Percentiles rank a stretch among this genome's conserved stretches.
phyloP scores from a whole-genome alignment of 2,329 filamentous ascomycete genomes.

The Ascochyta pisi region DNA sequence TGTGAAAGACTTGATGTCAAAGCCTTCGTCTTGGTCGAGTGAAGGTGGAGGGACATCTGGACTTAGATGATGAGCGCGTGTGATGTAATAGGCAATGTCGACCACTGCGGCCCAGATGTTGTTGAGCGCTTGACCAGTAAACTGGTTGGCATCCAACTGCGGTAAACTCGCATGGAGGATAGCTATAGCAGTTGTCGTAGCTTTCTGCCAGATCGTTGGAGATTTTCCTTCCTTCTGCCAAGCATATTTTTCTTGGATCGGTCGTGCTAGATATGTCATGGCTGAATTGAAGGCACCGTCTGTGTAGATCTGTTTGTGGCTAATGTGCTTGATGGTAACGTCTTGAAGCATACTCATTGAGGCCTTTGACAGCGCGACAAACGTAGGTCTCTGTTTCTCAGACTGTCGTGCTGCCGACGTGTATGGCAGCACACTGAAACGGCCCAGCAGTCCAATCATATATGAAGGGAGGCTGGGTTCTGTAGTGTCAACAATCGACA shows the following conservation, averaged over 20 bases:
- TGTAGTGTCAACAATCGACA: slow-evolving; percentile 73
- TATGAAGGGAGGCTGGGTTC: slow-evolving; percentile 68
- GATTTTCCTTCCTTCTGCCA: slow-evolving; percentile 76
- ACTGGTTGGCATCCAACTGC: slow-evolving; percentile 34
- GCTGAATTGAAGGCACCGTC: slow-evolving; percentile 71
- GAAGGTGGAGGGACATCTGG: slow-evolving; percentile 39
- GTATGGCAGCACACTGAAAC: slow-evolving; percentile 76
- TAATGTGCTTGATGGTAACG: slow-evolving; percentile 65
- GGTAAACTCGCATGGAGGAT: slow-evolving; percentile 72
- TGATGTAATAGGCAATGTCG: slow-evolving; percentile 47
- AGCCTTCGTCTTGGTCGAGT: slow-evolving; percentile 70
- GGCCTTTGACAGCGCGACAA: slow-evolving; percentile 85
- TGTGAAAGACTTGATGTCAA: slow-evolving; percentile 79
- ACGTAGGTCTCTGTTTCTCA: slow-evolving; percentile 69
- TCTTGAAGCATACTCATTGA: slow-evolving; percentile 74
- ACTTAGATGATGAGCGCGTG: slow-evolving; percentile 49
- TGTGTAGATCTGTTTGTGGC: slow-evolving; percentile 71
- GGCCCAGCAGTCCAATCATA: slow-evolving; percentile 72
- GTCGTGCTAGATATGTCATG: slow-evolving; percentile 70
- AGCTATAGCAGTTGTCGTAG: slow-evolving; percentile 72
- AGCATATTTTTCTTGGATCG: slow-evolving; percentile 80
- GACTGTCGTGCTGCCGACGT: slow-evolving; percentile 35
- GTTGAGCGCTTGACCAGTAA: slow-evolving; percentile 50
- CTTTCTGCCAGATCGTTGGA: slow-evolving; percentile 77
- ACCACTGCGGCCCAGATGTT: slow-evolving; percentile 68